These are phyloP conservation scores for Flaveria trinervia DNA, from an alignment of 129 eudicot species.

Conservation along the genomic window DNA sequence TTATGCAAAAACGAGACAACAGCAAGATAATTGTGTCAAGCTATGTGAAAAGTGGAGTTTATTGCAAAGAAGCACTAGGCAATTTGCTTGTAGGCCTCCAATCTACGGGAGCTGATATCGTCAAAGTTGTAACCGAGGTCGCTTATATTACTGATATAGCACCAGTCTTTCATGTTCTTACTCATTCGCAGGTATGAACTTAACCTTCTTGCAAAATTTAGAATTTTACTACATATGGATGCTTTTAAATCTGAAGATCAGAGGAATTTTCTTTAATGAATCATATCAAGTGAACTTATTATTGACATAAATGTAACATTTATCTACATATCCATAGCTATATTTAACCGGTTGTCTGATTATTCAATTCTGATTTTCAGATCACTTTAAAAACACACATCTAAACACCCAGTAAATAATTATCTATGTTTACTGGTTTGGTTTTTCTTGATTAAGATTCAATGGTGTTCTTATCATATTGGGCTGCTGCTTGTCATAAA, in stretches of 20 bases:
- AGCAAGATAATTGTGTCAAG: conserved; percentile 64
- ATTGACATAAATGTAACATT: not conserved
- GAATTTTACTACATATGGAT: too few relatives aligned
- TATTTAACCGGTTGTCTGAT: not conserved
- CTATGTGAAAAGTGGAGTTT: conserved; percentile 51
- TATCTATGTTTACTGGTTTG: not conserved
- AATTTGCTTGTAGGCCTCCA: conserved; percentile 53
- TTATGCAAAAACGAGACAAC: conserved; percentile 52
- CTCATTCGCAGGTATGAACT: conserved; percentile 56
- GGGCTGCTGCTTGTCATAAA: too few relatives aligned
- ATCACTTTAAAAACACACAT: not conserved
- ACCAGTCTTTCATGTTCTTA: conserved; percentile 59
- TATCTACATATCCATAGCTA: not conserved
- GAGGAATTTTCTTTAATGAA: too few relatives aligned
- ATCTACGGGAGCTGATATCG: conserved; percentile 59
- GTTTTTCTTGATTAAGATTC: not conserved
- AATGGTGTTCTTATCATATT: not conserved
- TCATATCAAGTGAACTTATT: too few relatives aligned
- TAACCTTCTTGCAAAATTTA: too few relatives aligned
- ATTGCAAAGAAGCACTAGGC: conserved; percentile 53
- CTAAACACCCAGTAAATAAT: not conserved
- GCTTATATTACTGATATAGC: conserved; percentile 70
- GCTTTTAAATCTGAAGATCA: too few relatives aligned
- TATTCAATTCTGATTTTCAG: too few relatives aligned
- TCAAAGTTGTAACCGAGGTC: conserved; percentile 62